These are phyloP conservation scores for Pleurotus eryngii DNA, from an alignment of 768 basidiomycete genomes.

Conservation along the genomic window DNA sequence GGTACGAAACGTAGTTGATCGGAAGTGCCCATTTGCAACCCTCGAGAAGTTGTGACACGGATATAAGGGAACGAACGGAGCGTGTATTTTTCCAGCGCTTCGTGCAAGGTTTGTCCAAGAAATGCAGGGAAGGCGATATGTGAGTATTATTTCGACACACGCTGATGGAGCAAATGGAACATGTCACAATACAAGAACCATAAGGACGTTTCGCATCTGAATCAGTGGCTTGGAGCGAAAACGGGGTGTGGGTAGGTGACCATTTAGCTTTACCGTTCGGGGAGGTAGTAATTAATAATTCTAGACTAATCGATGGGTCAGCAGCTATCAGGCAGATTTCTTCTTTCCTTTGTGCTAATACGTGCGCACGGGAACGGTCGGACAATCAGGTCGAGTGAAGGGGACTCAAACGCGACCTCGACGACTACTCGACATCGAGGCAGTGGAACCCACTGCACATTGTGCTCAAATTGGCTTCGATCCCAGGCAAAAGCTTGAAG, in stretches of 20 bases:
- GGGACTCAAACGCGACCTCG: not conserved
- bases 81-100: no score
- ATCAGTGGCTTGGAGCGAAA: not conserved
- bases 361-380: not conserved
- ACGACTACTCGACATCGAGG: not conserved
- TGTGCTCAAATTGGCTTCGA: no score
- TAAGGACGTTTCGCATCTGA: not conserved
- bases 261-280: not conserved
- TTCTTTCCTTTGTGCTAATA: not conserved
- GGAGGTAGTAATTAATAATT: not conserved
- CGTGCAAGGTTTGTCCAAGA: no score
- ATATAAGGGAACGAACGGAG: no score
- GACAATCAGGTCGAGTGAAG: not conserved
- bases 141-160: not conserved
- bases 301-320: slow-evolving; percentile 3
- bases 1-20: no score
- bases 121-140: not conserved
- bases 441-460: not conserved
- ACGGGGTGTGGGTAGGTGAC: not conserved
- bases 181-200: not conserved
- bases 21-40: no score
- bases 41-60: no score
- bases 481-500: no score
- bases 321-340: not conserved
- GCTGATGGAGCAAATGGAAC: not conserved